A percentile compares a stretch with the other conserved stretches of the same genome.
phyloP scores from a whole-genome alignment of 2,329 filamentous ascomycete species.

The Penicillium sp. region DNA sequence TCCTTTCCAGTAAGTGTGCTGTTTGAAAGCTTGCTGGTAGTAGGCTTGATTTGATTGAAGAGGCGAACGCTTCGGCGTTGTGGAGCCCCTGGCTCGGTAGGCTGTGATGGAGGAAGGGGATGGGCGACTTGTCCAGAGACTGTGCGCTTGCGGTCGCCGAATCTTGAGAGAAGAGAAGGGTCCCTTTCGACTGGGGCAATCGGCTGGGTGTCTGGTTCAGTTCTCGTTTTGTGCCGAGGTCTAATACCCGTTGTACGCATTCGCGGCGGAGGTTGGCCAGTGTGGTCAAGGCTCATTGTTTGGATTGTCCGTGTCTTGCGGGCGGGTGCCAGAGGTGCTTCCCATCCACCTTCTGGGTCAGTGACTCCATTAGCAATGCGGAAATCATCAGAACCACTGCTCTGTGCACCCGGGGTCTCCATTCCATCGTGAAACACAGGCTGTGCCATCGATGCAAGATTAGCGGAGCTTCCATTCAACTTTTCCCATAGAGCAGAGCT shows the following conservation, averaged over 20 bases:
- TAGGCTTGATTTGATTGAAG: slow-evolving; percentile 68
- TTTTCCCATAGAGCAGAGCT: slow-evolving; percentile 51
- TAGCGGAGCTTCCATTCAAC: slow-evolving; percentile 48
- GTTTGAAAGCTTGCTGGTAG: slow-evolving; percentile 61
- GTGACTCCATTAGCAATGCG: slow-evolving; percentile 34
- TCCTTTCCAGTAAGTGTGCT: slow-evolving; percentile 60
- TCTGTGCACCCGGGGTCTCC: slow-evolving; percentile 62
- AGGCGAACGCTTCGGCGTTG: slow-evolving; percentile 72
- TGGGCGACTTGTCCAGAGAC: slow-evolving; percentile 73
- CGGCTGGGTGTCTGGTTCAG: slow-evolving; percentile 42
- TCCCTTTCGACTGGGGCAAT: slow-evolving; percentile 35
- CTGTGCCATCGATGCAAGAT: slow-evolving; percentile 37
- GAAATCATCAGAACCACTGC: slow-evolving; percentile 43
- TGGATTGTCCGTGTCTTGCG: slow-evolving; percentile 57
- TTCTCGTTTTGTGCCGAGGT: slow-evolving; percentile 42
- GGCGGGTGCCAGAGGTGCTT: slow-evolving; percentile 45
- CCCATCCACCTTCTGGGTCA: slow-evolving; percentile 37
- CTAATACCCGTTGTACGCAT: slow-evolving; percentile 56
- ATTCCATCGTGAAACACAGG: slow-evolving; percentile 53
- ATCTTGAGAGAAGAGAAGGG: slow-evolving; percentile 34
- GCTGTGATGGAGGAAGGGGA: slow-evolving; percentile 52
- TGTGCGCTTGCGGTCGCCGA: slow-evolving; percentile 76
- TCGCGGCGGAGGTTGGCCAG: slow-evolving; percentile 61
- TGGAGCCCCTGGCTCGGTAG: slow-evolving; percentile 62
- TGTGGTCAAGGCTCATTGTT: slow-evolving; percentile 50